These are phyloP conservation scores for Rhizomucor pusillus DNA, from an alignment of 371 early-diverging fungal species.

Conservation along the genomic window DNA sequence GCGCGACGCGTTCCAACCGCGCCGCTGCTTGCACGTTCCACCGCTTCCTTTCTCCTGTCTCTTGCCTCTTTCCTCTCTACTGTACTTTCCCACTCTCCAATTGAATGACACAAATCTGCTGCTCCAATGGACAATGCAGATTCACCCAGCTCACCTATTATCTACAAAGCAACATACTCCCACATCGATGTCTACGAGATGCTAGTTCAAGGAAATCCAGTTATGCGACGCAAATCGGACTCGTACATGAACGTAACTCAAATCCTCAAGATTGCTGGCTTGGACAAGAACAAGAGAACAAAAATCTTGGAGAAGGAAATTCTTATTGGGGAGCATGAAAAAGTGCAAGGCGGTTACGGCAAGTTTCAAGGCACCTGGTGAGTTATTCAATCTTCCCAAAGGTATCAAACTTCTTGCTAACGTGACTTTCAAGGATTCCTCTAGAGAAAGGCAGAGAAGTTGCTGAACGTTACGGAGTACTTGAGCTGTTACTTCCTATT, in stretches of 20 bases:
- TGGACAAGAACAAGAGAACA: slow-evolving; percentile 90
- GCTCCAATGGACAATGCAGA: too few species aligned
- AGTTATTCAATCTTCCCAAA: neutral
- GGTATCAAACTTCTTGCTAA: too few species aligned
- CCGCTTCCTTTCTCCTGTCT: too few species aligned
- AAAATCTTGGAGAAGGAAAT: slow-evolving; percentile 92
- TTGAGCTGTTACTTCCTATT: slow-evolving; percentile 54
- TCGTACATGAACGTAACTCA: slow-evolving; percentile 95
- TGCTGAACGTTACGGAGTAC: slow-evolving; percentile 70
- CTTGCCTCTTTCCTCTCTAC: too few species aligned
- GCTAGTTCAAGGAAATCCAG: slow-evolving; percentile 76
- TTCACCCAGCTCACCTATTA: slow-evolving; percentile 1
- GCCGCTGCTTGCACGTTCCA: too few species aligned
- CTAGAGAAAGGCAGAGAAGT: slow-evolving; percentile 71
- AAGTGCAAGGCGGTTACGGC: slow-evolving; percentile 97
- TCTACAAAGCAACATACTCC: slow-evolving; percentile 78
- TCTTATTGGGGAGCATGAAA: slow-evolving; percentile 82
- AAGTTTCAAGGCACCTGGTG: slow-evolving; percentile 95
- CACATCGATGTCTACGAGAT: slow-evolving; percentile 86
- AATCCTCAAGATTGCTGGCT: slow-evolving; percentile 94
- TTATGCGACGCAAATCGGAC: slow-evolving; percentile 90
- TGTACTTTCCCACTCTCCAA: too few species aligned
- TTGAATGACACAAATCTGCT: too few species aligned
- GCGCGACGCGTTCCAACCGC: too few species aligned
- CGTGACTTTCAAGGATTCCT: slow-evolving; percentile 70